These are phyloP conservation scores for Fusarium irregulare DNA, from an alignment of 2,329 filamentous ascomycete genomes.

Conservation along the genomic window DNA sequence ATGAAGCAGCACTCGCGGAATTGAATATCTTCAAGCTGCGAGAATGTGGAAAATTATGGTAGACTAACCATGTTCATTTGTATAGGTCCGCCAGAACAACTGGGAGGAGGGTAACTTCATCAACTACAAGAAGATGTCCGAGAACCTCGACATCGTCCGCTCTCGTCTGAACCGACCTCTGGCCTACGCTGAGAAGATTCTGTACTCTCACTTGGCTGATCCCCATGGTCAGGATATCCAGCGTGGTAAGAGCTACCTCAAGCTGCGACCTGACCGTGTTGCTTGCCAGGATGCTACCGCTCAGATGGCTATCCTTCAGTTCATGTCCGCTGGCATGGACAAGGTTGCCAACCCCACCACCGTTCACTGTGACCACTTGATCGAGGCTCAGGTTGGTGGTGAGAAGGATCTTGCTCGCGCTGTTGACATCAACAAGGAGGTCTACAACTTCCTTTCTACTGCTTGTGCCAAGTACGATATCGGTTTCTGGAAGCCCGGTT, in stretches of 20 bases:
- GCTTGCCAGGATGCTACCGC: slow-evolving; percentile 99
- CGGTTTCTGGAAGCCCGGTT: slow-evolving; percentile 98
- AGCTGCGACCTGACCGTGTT: slow-evolving; percentile 95
- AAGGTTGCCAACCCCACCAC: slow-evolving; percentile 93
- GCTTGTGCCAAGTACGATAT: slow-evolving; percentile 99
- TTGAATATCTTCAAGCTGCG: background rate
- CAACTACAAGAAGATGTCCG: slow-evolving; percentile 99
- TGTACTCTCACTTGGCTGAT: slow-evolving; percentile 98
- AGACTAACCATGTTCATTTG: slow-evolving; percentile 33
- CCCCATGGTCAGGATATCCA: slow-evolving; percentile 96
- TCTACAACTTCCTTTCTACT: slow-evolving; percentile 95
- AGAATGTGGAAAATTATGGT: background rate
- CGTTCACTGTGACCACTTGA: slow-evolving; percentile 99
- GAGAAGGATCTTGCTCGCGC: slow-evolving; percentile 93
- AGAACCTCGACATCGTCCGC: slow-evolving; percentile 94
- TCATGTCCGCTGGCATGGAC: slow-evolving; percentile 99
- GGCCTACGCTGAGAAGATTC: slow-evolving; percentile 96
- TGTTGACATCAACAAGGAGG: slow-evolving; percentile 96
- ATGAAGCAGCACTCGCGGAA: background rate
- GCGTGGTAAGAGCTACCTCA: slow-evolving; percentile 95
- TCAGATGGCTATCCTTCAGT: slow-evolving; percentile 99
- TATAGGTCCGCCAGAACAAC: slow-evolving; percentile 89
- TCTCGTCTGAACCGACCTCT: slow-evolving; percentile 90
- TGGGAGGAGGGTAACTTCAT: slow-evolving; percentile 97
- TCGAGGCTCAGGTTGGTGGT: slow-evolving; percentile 95